Percentiles rank a stretch among this genome's conserved stretches.
Conservation (phyloP, 139 green algal genomes). For the Mychonastes homosphaera region DNA sequence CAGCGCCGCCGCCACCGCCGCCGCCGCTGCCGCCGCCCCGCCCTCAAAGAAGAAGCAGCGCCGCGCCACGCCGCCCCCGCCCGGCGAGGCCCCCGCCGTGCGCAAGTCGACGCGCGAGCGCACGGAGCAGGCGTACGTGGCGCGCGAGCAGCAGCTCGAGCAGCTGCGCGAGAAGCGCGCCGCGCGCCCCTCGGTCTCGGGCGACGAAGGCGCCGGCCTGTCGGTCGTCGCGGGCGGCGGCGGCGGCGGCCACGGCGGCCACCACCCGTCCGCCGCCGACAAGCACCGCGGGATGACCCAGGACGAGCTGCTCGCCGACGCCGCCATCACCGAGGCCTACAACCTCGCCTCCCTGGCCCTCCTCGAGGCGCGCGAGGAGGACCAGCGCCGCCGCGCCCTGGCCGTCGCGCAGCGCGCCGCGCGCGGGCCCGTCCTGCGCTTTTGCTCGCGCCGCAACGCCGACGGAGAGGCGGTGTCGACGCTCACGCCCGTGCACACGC, state of each 20-base stretch:
- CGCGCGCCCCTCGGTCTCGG: background rate
- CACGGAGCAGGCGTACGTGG: slow-evolving; percentile 11
- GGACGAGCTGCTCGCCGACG: slow-evolving; percentile 78
- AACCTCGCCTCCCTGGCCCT: slow-evolving; percentile 60
- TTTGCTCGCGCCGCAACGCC: background rate
- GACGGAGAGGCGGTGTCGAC: slow-evolving; percentile 11
- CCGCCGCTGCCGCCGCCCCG: background rate
- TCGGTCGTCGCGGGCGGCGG: slow-evolving; percentile 5
- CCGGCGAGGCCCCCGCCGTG: slow-evolving; percentile 26
- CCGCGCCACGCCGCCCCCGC: background rate
- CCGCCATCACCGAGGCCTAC: slow-evolving; percentile 63
- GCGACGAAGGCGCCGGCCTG: slow-evolving; percentile 2
- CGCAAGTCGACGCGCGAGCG: slow-evolving; percentile 21
- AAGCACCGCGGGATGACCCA: slow-evolving; percentile 39
- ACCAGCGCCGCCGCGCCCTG: slow-evolving; percentile 25
- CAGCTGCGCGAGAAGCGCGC: slow-evolving; percentile 6
- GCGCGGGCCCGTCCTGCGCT: slow-evolving; percentile 35
- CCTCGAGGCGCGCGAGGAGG: slow-evolving; percentile 39
- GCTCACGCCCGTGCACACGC: slow-evolving; percentile 26
- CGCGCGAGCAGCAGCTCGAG: slow-evolving; percentile 12
- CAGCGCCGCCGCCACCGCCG: background rate
- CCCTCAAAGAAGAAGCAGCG: background rate
- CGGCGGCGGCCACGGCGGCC: background rate
- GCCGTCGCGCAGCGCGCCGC: slow-evolving; percentile 34
- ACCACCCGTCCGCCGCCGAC: slow-evolving; percentile 1